A percentile compares a stretch with the other conserved stretches of the same genome.
Evolutionary conservation across 2,329 filamentous ascomycete genomes (phyloP).

Genomic region (Chalara sp.): DNA sequence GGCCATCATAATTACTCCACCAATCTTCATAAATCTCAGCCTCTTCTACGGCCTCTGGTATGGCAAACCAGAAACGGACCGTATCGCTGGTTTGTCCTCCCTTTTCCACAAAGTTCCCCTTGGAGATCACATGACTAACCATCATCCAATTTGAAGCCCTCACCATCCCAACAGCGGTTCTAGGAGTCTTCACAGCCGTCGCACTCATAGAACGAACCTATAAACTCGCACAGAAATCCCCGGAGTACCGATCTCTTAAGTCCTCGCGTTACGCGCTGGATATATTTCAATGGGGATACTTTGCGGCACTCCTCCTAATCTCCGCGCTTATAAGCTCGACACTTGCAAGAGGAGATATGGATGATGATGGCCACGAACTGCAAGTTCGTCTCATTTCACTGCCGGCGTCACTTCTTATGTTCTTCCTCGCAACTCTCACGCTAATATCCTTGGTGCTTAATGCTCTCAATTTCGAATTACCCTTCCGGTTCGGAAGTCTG

Average conservation of each 20-base stretch:
- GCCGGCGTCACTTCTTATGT: slow-evolving; percentile 14
- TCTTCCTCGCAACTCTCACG: slow-evolving; percentile 15
- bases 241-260: slow-evolving; percentile 11
- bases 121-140: slow-evolving; percentile 2
- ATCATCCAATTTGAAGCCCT: slow-evolving; percentile 11
- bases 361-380: slow-evolving; percentile 12
- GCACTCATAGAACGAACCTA: slow-evolving; percentile 13
- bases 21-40: slow-evolving; percentile 16
- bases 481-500: slow-evolving; percentile 16
- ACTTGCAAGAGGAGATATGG: slow-evolving; percentile 13
- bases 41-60: slow-evolving; percentile 20
- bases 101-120: not conserved
- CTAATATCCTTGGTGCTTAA: slow-evolving; percentile 13
- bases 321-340: slow-evolving; percentile 14
- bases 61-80: slow-evolving; percentile 12
- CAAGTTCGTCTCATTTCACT: slow-evolving; percentile 12
- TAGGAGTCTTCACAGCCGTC: slow-evolving; percentile 17
- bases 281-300: slow-evolving; percentile 20
- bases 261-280: slow-evolving; percentile 11
- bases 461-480: slow-evolving; percentile 6
- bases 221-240: slow-evolving; percentile 12
- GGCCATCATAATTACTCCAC: slow-evolving; percentile 17
- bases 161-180: slow-evolving; percentile 16
- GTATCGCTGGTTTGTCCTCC: slow-evolving; percentile 10
- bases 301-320: slow-evolving; percentile 14